Conservation (phyloP, 2,329 filamentous ascomycete genomes). For the Ceratocystis destructans region DNA sequence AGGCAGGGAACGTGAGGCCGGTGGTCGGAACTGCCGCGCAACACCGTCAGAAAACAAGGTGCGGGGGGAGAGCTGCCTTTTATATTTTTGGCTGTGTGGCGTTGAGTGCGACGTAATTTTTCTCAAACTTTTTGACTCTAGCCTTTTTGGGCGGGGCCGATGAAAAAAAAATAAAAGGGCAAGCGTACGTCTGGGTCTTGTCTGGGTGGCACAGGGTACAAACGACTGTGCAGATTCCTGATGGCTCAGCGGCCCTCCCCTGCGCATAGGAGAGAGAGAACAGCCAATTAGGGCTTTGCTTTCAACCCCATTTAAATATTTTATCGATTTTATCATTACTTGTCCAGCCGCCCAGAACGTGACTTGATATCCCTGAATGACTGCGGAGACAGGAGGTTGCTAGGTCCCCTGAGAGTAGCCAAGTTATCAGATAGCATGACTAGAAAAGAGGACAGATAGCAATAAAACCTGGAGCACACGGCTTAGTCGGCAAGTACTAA, state of each 20-base stretch:
- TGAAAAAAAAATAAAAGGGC: background rate
- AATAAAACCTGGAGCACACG: background rate
- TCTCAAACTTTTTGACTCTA: background rate
- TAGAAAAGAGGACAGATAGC: background rate
- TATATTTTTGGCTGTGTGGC: constrained; percentile 20
- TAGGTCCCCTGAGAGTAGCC: constrained; percentile 9
- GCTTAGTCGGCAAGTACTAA: background rate
- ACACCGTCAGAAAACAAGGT: constrained; percentile 8
- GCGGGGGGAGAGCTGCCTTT: constrained; percentile 17
- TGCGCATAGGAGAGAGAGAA: background rate
- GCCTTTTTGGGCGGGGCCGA: background rate
- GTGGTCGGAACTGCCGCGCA: constrained; percentile 18
- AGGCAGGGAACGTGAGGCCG: constrained; percentile 16
- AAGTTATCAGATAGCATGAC: too few relatives aligned
- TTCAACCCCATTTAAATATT: background rate
- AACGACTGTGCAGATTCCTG: constrained; percentile 3
- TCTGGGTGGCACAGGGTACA: background rate
- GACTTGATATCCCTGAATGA: background rate
- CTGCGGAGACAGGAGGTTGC: background rate
- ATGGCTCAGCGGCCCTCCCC: background rate
- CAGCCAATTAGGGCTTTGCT: constrained; percentile 13
- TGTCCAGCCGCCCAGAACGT: background rate
- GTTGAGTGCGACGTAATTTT: constrained; percentile 12
- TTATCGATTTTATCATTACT: constrained; percentile 4
- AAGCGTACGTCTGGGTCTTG: background rate